Percentiles rank a stretch among this genome's conserved stretches.
Evolutionary conservation across 371 early-diverging fungal genomes (phyloP).

Genomic region (Mortierella sp.): DNA sequence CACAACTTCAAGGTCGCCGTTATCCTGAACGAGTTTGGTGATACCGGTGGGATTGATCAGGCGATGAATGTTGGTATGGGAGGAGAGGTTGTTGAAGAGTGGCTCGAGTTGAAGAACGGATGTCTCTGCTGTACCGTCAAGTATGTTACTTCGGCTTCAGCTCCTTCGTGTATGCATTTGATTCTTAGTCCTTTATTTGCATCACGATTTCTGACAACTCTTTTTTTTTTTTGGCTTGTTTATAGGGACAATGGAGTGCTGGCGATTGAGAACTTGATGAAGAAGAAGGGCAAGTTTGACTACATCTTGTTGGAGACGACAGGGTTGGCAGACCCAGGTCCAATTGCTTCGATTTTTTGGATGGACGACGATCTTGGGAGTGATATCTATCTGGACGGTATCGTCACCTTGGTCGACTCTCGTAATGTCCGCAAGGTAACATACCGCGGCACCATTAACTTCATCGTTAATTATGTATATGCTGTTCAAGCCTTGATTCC

Average conservation of each 20-base stretch:
- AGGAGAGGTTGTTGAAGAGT: conserved; percentile 92
- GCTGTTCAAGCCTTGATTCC: conserved; percentile 61
- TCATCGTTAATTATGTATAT: background rate
- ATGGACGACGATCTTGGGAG: conserved; percentile 93
- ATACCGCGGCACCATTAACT: background rate
- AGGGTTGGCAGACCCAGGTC: conserved; percentile 75
- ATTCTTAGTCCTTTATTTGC: background rate
- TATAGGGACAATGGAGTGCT: conserved; percentile 91
- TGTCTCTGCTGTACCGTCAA: conserved; percentile 98
- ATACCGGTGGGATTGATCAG: conserved; percentile 94
- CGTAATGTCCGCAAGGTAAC: conserved; percentile 77
- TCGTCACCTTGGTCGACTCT: conserved; percentile 94
- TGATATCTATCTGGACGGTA: conserved; percentile 93
- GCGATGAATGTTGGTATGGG: conserved; percentile 85
- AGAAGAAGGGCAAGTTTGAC: conserved; percentile 92
- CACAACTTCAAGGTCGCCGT: conserved; percentile 97
- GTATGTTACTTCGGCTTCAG: conserved; percentile 59
- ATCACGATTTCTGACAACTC: background rate
- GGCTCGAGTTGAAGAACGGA: conserved; percentile 97
- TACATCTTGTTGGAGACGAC: conserved; percentile 97
- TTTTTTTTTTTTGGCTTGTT: conserved; percentile 10
- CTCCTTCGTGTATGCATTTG: background rate
- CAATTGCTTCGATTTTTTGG: conserved; percentile 98
- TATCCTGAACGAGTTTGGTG: conserved; percentile 92
- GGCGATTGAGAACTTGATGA: conserved; percentile 95